Conservation (phyloP, 306 rosid genomes). For the Potentilla sterilis region DNA sequence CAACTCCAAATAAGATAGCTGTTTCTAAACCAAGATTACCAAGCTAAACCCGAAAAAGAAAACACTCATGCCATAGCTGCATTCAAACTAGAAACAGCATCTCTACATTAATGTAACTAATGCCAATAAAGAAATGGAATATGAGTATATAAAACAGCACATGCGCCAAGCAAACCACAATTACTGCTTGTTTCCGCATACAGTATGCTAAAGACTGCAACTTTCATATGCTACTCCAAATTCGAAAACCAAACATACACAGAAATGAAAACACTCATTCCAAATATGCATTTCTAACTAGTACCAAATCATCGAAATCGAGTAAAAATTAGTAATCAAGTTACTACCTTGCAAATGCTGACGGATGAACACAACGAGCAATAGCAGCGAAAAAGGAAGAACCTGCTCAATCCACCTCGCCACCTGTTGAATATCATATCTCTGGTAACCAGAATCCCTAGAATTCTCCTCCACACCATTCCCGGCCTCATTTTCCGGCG, state of each 20-base stretch:
- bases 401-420: slow-evolving; percentile 79
- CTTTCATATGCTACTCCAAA: not conserved
- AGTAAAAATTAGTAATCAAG: not conserved
- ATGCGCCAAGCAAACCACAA: too few species aligned
- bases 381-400: slow-evolving; percentile 75
- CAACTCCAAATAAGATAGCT: not conserved
- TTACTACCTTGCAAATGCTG: slow-evolving; percentile 80
- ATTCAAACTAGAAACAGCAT: not conserved
- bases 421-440: slow-evolving; percentile 68
- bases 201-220: not conserved
- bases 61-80: not conserved
- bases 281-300: not conserved
- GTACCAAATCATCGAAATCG: not conserved
- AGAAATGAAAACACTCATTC: not conserved
- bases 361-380: slow-evolving; percentile 77
- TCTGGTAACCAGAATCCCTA: slow-evolving; percentile 62
- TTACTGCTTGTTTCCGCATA: too few species aligned
- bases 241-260: not conserved
- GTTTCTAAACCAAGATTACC: not conserved
- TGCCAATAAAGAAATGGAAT: not conserved
- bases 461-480: slow-evolving; percentile 38
- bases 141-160: too few species aligned
- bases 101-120: not conserved
- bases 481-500: slow-evolving; percentile 34
- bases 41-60: not conserved